Evolutionary conservation across 2,329 filamentous ascomycete species (phyloP), one percentile per base, ranked within the genome.

Genomic region (Thermoascus crustaceus): DNA sequence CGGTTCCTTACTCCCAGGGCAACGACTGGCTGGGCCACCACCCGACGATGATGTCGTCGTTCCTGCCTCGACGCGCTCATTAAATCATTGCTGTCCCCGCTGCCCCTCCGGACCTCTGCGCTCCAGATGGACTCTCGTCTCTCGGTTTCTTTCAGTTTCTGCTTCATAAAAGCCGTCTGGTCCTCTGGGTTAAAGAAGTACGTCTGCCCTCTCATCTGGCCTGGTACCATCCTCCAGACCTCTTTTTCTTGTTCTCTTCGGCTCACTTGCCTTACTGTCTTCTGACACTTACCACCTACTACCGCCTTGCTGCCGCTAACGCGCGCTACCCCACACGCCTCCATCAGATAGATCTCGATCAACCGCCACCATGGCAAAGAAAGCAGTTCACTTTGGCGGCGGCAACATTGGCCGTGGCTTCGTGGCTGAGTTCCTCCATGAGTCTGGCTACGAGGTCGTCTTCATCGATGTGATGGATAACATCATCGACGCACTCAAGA

Each of bases 361-460:
- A 22, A 34, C 19, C 23, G 27, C 33, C 39, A 53, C 29, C 45
- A 66, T 66, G 61, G 54, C 49, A 45, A 78, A 77, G 61, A 85
- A 82, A 60, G 84, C 84, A 48, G 76, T 89, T 59, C 85, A 89
- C 67, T 89, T 91, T 52, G 85, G 85, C 48, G 83, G 83, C 53
- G 85, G 85, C 58, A 89, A 89, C 64, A 89, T 91, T 57, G 85
- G 81, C 63, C 81, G 82, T 61, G 83, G 85, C 62, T 91, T 91
- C 50, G 85, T 91, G 37, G 85, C 82, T 53, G 86, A 86, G 66
- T 91, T 95, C 68, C 77, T 96, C 25, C 85, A 94, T 72, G 82
- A 93, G 64, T 91, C 88, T 8, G 88, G 85, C 58, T 98, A 88
- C 61, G 85, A 95, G 58, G 89, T 98, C 54, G 73, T 96, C 68